phyloP scores from a whole-genome alignment of 1,139 yeast genomes.

The Sporopachydermia cereana region DNA sequence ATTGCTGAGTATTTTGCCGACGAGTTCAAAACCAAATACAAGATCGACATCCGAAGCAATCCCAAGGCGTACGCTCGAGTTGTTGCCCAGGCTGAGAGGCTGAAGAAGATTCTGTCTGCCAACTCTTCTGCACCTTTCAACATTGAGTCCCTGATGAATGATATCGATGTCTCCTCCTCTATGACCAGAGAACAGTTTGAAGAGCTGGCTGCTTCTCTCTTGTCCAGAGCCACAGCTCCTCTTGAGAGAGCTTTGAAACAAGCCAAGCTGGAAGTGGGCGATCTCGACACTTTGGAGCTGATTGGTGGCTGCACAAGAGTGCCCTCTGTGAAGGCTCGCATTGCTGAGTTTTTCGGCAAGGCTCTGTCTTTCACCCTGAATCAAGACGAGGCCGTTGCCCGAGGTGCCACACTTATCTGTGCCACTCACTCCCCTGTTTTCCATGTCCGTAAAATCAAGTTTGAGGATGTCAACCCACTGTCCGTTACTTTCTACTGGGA shows the following conservation, averaged over 20 bases:
- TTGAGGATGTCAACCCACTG: slow-evolving; percentile 87
- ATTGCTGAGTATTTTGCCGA: slow-evolving; percentile 92
- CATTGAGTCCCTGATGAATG: slow-evolving; percentile 95
- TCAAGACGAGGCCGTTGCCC: slow-evolving; percentile 98
- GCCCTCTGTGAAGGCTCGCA: slow-evolving; percentile 77
- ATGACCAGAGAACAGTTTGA: slow-evolving; percentile 89
- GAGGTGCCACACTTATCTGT: slow-evolving; percentile 98
- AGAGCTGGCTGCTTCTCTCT: slow-evolving; percentile 72
- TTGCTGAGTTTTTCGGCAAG: slow-evolving; percentile 67
- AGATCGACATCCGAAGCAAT: slow-evolving; percentile 82
- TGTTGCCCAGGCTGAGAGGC: slow-evolving; percentile 78
- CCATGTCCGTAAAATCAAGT: slow-evolving; percentile 97
- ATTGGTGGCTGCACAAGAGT: slow-evolving; percentile 99
- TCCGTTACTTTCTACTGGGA: slow-evolving; percentile 95
- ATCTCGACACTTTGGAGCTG: slow-evolving; percentile 83
- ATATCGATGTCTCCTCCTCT: slow-evolving; percentile 86
- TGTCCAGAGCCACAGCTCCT: slow-evolving; percentile 66
- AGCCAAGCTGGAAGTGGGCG: slow-evolving; percentile 62
- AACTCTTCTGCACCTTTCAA: slow-evolving; percentile 91
- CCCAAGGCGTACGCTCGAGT: slow-evolving; percentile 95
- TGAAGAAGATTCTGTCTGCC: slow-evolving; percentile 94
- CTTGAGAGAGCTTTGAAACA: slow-evolving; percentile 70
- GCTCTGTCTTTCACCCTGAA: slow-evolving; percentile 87
- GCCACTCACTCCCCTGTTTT: slow-evolving; percentile 98
- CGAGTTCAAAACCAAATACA: slow-evolving; percentile 82